Base-by-base conservation (phyloP, 2,329 filamentous ascomycete genomes). In the Trichophaea hybrida region DNA sequence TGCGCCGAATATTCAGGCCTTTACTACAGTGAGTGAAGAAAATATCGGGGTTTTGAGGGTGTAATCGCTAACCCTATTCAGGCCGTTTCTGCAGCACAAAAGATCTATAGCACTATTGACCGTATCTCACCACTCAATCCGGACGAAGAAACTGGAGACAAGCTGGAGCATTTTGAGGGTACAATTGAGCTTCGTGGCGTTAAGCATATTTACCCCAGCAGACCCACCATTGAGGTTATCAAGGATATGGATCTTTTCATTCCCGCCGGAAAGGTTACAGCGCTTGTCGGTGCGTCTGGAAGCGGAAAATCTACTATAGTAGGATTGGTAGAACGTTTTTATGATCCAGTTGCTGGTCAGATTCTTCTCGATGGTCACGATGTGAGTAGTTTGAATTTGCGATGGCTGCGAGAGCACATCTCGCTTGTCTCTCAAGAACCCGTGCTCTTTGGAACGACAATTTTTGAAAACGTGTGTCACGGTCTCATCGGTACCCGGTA, bases 281-380 rank as follows among this genome's bases (percentile, higher is more conserved):
- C 93, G 1, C 76, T 98, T 6, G 93, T 98, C 5, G 93, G 93
- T 60, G 88, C 91, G 0, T 97, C 91, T 8, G 93, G 91, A 8
- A 94, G 86, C 43, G 93, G 93, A 52, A 98, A 97, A 74, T 91
- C 85, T 68, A 97, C 93, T 0, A 90, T 97, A 63, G 85, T 97
- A 33, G 91, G 91, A 10, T 77, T 98, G 17, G 83, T 97, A 1
- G 91, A 97, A 73, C 82, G 93, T 15, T 97, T 97, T 72, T 98
- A 98, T 71, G 82, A 90, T 59, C 91, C 91, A 0, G 86, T 96
- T 37, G 80, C 80, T 34, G 93, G 93, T 24, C 74, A 79, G 17
- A 82, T 97, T 0, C 78, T 83, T 61, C 75, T 98, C 8, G 93
- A 97, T 70, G 91, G 86, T 6, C 82, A 84, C 66, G 85, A 94